These are phyloP conservation scores for Trypanosomatidae sp. DNA, from an alignment of 208 protist species.

Conservation along the genomic window DNA sequence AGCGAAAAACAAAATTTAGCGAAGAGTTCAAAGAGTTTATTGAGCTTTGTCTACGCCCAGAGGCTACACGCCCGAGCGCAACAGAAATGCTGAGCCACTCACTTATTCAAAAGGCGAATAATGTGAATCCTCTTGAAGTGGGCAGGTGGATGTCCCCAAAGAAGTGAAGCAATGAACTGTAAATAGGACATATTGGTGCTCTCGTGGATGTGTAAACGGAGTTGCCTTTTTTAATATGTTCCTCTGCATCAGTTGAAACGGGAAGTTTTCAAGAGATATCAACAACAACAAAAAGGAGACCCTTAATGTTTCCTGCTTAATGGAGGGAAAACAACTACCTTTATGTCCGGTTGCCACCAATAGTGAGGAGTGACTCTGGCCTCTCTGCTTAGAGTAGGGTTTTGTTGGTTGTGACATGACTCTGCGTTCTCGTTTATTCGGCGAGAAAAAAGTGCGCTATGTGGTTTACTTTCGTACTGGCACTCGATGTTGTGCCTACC, in stretches of 20 bases:
- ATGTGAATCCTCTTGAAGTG: conserved; percentile 54
- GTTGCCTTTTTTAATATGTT: conserved; percentile 1
- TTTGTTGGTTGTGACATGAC: not conserved
- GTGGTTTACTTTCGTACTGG: not conserved
- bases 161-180: conserved; percentile 4
- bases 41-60: conserved; percentile 65
- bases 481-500: not conserved
- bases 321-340: not conserved
- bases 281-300: not conserved
- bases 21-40: conserved; percentile 77
- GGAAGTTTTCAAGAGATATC: not conserved
- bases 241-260: not conserved
- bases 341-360: not conserved
- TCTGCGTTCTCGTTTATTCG: too few species aligned
- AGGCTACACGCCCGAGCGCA: conserved; percentile 56
- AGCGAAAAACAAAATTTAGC: conserved; percentile 45
- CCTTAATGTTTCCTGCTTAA: too few species aligned
- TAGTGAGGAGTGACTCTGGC: not conserved
- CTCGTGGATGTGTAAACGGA: conserved; percentile 1
- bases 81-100: conserved; percentile 70
- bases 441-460: not conserved
- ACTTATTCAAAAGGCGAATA: conserved; percentile 69
- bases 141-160: conserved; percentile 68
- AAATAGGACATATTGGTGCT: not conserved
- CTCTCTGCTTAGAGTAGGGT: not conserved